Percentiles rank a stretch among this genome's conserved stretches.
phyloP scores from a whole-genome alignment of 495 filamentous ascomycete genomes.

The Xylaria palmicola region DNA sequence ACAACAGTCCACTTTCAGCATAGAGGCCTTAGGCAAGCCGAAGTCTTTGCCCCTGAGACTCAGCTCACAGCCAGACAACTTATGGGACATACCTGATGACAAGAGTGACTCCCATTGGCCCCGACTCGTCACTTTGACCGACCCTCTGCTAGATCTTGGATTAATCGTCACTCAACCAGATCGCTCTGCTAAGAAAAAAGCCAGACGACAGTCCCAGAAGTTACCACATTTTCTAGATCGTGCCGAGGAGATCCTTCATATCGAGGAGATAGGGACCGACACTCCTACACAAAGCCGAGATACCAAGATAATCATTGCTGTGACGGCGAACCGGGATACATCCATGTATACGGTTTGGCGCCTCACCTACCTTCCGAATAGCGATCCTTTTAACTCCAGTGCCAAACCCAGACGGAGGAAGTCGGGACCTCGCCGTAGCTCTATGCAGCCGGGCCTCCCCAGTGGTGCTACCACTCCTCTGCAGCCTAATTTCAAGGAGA shows the following conservation, averaged over 20 bases:
- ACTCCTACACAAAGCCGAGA: constrained; percentile 16
- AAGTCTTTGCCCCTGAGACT: constrained; percentile 46
- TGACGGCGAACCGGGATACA: constrained; percentile 75
- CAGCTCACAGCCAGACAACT: constrained; percentile 45
- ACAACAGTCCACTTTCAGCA: constrained; percentile 52
- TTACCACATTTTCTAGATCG: constrained; percentile 53
- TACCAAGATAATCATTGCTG: constrained; percentile 65
- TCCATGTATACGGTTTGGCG: constrained; percentile 78
- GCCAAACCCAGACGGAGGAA: constrained; percentile 49
- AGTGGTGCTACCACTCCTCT: constrained; percentile 82
- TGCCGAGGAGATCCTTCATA: constrained; percentile 77
- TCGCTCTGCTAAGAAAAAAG: constrained; percentile 22
- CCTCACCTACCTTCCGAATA: constrained; percentile 62
- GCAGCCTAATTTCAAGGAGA: constrained; percentile 50
- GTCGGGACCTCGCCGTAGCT: constrained; percentile 73
- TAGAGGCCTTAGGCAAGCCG: constrained; percentile 50
- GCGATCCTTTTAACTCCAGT: constrained; percentile 52
- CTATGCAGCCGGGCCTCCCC: constrained; percentile 70
- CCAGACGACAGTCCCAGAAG: constrained; percentile 20
- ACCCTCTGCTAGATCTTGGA: constrained; percentile 85
- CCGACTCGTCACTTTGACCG: constrained; percentile 77
- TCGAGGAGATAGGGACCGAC: constrained; percentile 40
- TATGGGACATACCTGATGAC: constrained; percentile 48
- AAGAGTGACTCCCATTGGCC: constrained; percentile 63
- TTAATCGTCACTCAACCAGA: constrained; percentile 63